Base-by-base conservation (phyloP, 352 stramenopile genomes). In the Peronospora tabacina region DNA sequence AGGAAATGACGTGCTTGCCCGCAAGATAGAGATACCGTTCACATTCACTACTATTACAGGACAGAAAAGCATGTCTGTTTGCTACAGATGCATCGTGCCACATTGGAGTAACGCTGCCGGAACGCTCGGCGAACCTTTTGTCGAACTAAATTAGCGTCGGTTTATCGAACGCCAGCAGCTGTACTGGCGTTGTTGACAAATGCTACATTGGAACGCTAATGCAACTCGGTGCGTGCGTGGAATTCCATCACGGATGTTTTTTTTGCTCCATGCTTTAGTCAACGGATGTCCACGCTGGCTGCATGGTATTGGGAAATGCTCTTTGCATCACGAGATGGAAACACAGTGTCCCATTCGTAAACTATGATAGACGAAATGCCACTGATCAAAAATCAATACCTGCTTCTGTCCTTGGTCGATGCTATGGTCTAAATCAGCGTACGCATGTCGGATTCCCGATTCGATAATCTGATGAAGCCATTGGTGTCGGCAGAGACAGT, bases 341-440 rank as follows among this genome's bases (percentile, higher is more conserved):
- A 33, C 38, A 13, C 30, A 15, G 15, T 15, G 6, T 34, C 3
- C 16, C 2, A 48, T 9, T 30, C 39, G n/a, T 17, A 38, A 29
- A 19, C 8, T 13, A 17, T 44, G 4, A 38, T 44, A 45, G 32
- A 56, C 33, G 24, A 44, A 50, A 15, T 32, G 22, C 15, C 32
- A 13, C 28, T 48, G 20, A 28, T 48, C 42, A 55, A 49, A 32
- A 45, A 40, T 12, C 22, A 32, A 32, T 32, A 32, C 9, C 28
- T 32, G 3, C 28, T 12, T 12, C 28, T 9, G 28, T 8, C 19
- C 26, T 33, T 17, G 38, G 48, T 16, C 49, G 30, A 41, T 33
- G 43, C 38, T 56, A 49, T 56, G 49, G 33, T 50, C 40, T 33
- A 50, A 56, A 56, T 56, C 49, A 56, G 49, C 49, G 24, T 55